Evolutionary conservation across 2,329 filamentous ascomycete genomes (phyloP).

Genomic region (Fusarium sp.): DNA sequence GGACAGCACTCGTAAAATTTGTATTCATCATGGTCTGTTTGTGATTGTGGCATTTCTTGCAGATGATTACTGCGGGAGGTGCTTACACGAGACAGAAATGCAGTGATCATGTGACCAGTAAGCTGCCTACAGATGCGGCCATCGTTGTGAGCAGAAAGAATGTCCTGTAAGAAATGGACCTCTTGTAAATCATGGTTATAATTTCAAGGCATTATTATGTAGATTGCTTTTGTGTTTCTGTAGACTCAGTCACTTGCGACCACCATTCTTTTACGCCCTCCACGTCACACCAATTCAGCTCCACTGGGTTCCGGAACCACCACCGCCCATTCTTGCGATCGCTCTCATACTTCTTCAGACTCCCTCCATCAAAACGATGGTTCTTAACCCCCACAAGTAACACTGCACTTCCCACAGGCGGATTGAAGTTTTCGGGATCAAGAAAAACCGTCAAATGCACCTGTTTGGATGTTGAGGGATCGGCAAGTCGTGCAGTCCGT

Average conservation of each 20-base stretch:
- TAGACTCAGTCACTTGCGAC: conserved; percentile 48
- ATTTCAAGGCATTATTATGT: neutral
- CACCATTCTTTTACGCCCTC: conserved; percentile 63
- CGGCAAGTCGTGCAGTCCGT: conserved; percentile 65
- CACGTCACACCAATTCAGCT: conserved; percentile 66
- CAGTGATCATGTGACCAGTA: conserved; percentile 13
- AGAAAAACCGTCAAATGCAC: conserved; percentile 70
- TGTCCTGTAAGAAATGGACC: neutral
- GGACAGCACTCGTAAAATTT: neutral
- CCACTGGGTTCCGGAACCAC: conserved; percentile 67
- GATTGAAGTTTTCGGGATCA: conserved; percentile 65
- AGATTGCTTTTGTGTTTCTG: neutral
- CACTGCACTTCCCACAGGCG: conserved; percentile 64
- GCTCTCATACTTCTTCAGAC: conserved; percentile 62
- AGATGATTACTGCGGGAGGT: neutral
- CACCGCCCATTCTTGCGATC: conserved; percentile 57
- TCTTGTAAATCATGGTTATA: too few relatives aligned
- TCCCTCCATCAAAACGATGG: conserved; percentile 66
- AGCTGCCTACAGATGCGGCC: neutral
- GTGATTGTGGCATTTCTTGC: neutral
- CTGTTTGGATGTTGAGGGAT: conserved; percentile 67
- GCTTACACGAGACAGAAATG: neutral
- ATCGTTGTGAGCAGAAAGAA: neutral
- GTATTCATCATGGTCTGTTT: neutral
- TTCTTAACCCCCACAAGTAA: conserved; percentile 71